phyloP scores from a whole-genome alignment of 306 rosid genomes.

The Quercus engelmannii region DNA sequence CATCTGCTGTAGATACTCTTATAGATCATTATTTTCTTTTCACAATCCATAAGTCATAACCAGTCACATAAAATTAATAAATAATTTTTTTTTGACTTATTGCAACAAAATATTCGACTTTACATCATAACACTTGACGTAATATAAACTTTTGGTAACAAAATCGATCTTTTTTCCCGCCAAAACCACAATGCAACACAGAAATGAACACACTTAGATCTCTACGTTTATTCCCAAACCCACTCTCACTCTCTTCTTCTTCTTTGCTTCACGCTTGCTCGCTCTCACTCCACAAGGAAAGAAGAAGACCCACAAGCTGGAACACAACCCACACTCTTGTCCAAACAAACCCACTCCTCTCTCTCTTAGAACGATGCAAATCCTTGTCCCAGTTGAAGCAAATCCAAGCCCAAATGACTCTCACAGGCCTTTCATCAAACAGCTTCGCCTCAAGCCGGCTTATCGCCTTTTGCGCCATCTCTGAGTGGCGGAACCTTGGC shows the following conservation, averaged over 20 bases:
- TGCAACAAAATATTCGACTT: too few species aligned
- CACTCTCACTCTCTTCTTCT: constrained; percentile 10
- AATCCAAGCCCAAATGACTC: constrained; percentile 68
- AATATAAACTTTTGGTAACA: too few species aligned
- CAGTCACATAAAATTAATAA: too few species aligned
- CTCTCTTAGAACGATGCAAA: constrained; percentile 56
- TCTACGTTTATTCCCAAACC: constrained; percentile 15
- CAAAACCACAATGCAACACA: background rate
- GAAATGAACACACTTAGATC: background rate
- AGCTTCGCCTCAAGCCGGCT: constrained; percentile 67
- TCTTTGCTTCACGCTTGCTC: constrained; percentile 34
- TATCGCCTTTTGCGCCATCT: constrained; percentile 71
- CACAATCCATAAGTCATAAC: too few species aligned
- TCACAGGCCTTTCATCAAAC: constrained; percentile 45
- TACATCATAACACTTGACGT: too few species aligned
- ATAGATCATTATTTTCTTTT: too few species aligned
- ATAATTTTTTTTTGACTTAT: too few species aligned
- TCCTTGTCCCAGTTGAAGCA: constrained; percentile 60
- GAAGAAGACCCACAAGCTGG: constrained; percentile 54
- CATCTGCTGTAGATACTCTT: too few species aligned
- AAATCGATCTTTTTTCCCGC: background rate
- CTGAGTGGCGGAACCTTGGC: constrained; percentile 43
- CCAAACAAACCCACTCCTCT: constrained; percentile 48
- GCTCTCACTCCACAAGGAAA: constrained; percentile 24
- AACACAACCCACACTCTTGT: constrained; percentile 52